Percentiles rank a stretch among this genome's conserved stretches.
Conservation (phyloP, 352 stramenopile genomes). For the Pythium pyrilobum region DNA sequence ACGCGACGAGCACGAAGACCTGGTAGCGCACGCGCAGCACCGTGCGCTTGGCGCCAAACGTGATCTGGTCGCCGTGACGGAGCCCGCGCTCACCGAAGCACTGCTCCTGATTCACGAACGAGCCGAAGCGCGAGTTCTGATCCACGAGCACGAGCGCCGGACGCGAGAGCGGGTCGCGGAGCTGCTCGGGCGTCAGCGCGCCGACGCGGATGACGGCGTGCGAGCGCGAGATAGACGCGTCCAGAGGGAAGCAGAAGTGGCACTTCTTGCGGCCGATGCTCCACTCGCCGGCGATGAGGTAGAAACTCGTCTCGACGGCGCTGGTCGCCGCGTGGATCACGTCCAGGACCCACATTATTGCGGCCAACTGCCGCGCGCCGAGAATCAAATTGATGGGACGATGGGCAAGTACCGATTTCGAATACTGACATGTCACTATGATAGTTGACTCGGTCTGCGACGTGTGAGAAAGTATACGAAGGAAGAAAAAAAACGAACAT, state of each 20-base stretch:
- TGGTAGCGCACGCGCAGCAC: constrained; percentile 79
- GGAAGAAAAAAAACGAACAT: no score
- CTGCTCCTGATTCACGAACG: constrained; percentile 81
- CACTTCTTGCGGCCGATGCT: constrained; percentile 78
- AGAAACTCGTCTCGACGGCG: constrained; percentile 55
- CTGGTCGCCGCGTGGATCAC: constrained; percentile 39
- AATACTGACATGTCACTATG: not conserved
- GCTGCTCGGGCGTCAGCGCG: constrained; percentile 48
- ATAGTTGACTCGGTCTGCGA: not conserved
- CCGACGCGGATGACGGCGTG: constrained; percentile 75
- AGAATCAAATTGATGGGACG: not conserved
- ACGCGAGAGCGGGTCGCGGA: constrained; percentile 46
- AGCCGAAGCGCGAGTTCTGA: constrained; percentile 81
- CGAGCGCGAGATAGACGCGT: constrained; percentile 77
- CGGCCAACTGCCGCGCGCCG: not conserved
- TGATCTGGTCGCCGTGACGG: constrained; percentile 67
- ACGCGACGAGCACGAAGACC: constrained; percentile 73
- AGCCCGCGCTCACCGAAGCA: constrained; percentile 39
- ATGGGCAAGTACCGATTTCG: no score
- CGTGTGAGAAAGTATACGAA: not conserved
- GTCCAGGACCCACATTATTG: constrained; percentile 73
- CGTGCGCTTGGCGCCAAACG: constrained; percentile 80
- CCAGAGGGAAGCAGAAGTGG: constrained; percentile 79
- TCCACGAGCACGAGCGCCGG: constrained; percentile 72
- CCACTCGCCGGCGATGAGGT: constrained; percentile 81